phyloP scores from a whole-genome alignment of 805 yeast species.

The Metschnikowia koreensis region DNA sequence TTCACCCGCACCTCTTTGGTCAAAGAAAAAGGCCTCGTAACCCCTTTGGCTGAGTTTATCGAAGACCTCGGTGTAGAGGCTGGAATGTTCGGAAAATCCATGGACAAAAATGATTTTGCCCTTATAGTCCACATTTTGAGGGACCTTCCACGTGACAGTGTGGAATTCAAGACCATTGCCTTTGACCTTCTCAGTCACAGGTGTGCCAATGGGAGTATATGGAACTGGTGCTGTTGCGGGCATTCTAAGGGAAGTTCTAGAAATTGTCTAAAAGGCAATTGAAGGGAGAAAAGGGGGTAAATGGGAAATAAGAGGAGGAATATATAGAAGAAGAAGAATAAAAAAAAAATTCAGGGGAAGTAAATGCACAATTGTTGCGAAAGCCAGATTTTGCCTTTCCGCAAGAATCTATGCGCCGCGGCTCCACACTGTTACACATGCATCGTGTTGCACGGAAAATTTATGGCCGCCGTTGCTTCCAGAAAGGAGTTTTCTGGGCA shows the following conservation, averaged over 20 bases:
- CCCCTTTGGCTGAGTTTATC: slow-evolving; percentile 54
- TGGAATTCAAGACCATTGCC: slow-evolving; percentile 39
- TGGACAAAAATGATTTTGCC: slow-evolving; percentile 64
- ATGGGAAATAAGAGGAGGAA: too few relatives aligned
- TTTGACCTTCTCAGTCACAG: slow-evolving; percentile 13
- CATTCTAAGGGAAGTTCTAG: background rate
- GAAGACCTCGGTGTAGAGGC: slow-evolving; percentile 47
- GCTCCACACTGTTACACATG: too few relatives aligned
- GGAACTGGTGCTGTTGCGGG: slow-evolving; percentile 23
- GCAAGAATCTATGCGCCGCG: too few relatives aligned
- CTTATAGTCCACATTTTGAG: slow-evolving; percentile 32
- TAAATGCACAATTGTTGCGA: too few relatives aligned
- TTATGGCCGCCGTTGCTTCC: too few relatives aligned
- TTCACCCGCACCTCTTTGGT: slow-evolving; percentile 48
- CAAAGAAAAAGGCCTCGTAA: slow-evolving; percentile 65
- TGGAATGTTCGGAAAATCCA: slow-evolving; percentile 65
- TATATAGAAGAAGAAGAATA: too few relatives aligned
- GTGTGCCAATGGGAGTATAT: slow-evolving; percentile 33
- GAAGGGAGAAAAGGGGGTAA: too few relatives aligned
- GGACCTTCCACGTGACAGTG: slow-evolving; percentile 42
- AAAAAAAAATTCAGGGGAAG: too few relatives aligned
- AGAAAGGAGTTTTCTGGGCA: too few relatives aligned
- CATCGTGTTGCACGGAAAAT: too few relatives aligned
- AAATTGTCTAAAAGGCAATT: too few relatives aligned
- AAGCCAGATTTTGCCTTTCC: too few relatives aligned